Base-by-base conservation (phyloP, 2,329 filamentous ascomycete genomes). In the Cercospora zeina region DNA sequence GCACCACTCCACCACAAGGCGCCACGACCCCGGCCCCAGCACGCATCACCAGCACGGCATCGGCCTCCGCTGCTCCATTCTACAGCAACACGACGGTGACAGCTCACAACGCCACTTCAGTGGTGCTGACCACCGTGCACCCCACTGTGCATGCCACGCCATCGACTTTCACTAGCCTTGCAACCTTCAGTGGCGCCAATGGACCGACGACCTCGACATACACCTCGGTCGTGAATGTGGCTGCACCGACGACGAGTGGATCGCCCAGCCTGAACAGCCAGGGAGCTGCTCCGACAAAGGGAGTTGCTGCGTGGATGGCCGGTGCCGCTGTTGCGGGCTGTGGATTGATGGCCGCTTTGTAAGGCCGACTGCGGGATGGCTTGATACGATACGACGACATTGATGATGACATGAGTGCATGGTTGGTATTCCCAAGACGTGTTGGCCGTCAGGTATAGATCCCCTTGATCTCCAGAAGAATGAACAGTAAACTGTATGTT, bases 121-220 rank as follows among this genome's bases (percentile, higher is more conserved):
- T 64, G 6, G 45, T 62, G 19, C 33, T 64, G 24, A 66, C 59
- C 8, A 66, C 62, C 0, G 57, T 66, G n/a, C 49, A 59, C 11
- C 56, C 42, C 3, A 45, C 59, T 10, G 53, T 45, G 10, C 24
- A 31, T 34, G 36, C 24, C 5, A 42, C 55, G n/a, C 59, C 62
- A n/a, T 64, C 64, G 19, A 64, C 59, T 5, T 34, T 66, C 47
- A 66, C 64, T 21, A 66, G 62, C 45, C 37, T 63, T 16, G 61
- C 58, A 24, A 54, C 62, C 10, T 62, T 58, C 49, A 63, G 53
- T 31, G 62, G 62, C 31, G 39, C 42, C 16, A 59, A 61, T 33
- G 62, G 62, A 19, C 62, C 54, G 2, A 63, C 62, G 3, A 63
- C 62, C 21, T 61, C 58, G 11, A 63, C 62, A 6, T 63, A 56